Conservation (phyloP, 2,329 filamentous ascomycete species). For the Aspergillus neotritici region DNA sequence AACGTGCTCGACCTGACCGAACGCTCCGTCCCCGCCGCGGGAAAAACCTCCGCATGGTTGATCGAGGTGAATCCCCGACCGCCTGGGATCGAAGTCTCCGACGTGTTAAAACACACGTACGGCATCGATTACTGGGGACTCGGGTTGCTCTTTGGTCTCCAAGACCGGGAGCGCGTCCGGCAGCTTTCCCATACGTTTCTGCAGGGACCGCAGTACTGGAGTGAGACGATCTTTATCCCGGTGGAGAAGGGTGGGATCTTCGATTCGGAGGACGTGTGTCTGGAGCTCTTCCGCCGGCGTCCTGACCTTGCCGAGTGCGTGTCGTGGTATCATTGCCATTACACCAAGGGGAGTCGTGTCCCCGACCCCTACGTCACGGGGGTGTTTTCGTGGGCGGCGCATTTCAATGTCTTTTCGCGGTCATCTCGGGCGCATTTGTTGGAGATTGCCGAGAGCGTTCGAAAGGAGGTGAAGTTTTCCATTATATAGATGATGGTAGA, state of each 20-base stretch:
- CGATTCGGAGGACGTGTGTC: neutral
- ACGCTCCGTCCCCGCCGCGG: neutral
- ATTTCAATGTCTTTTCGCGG: slow-evolving; percentile 8
- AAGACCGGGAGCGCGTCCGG: neutral
- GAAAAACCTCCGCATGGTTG: neutral
- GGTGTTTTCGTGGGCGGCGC: neutral
- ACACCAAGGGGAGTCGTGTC: neutral
- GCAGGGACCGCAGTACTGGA: slow-evolving; percentile 2
- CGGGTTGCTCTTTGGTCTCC: neutral
- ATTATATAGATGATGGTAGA: neutral
- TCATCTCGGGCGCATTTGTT: neutral
- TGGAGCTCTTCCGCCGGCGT: neutral
- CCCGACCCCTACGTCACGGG: neutral
- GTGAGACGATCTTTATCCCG: slow-evolving; percentile 4
- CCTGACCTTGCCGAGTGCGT: slow-evolving; percentile 2
- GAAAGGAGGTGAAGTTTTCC: neutral
- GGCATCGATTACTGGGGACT: slow-evolving; percentile 8
- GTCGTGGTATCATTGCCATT: neutral
- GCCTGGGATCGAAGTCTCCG: neutral
- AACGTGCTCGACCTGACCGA: neutral
- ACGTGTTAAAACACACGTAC: neutral
- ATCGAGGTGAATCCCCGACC: slow-evolving; percentile 8
- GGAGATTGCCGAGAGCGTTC: neutral
- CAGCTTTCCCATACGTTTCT: neutral
- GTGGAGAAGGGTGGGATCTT: neutral